Conservation (phyloP, 306 rosid genomes). For the Gastrolobium villosum region DNA sequence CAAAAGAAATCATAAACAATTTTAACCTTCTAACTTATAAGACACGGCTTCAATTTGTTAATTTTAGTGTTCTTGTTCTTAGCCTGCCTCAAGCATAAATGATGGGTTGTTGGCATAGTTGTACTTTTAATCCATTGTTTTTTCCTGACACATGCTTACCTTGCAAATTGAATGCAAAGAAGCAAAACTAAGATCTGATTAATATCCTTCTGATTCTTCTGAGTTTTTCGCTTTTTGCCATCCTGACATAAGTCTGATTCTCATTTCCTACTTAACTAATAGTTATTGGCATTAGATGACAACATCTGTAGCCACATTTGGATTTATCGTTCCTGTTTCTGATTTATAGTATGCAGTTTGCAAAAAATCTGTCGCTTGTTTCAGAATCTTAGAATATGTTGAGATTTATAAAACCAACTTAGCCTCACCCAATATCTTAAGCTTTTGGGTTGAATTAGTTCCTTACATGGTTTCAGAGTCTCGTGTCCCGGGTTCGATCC, state of each 20-base stretch:
- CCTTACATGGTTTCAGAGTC: too few relatives aligned
- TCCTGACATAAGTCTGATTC: conserved; percentile 40
- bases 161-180: conserved; percentile 4
- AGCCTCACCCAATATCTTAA: too few relatives aligned
- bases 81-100: neutral
- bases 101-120: conserved; percentile 34
- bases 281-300: conserved; percentile 39
- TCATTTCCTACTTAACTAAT: conserved; percentile 24
- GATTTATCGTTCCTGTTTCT: conserved; percentile 47
- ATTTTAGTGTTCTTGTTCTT: conserved; percentile 9
- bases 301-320: conserved; percentile 42
- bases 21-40: neutral
- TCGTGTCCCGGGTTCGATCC: too few relatives aligned
- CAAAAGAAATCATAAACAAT: conserved; percentile 5
- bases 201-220: conserved; percentile 30
- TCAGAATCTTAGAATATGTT: conserved; percentile 41
- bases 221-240: conserved; percentile 37
- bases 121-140: conserved; percentile 9
- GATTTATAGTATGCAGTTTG: conserved; percentile 18
- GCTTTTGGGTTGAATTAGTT: too few relatives aligned
- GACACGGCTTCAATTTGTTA: neutral
- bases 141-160: conserved; percentile 30
- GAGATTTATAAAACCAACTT: too few relatives aligned
- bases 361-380: conserved; percentile 33
- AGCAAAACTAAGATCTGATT: conserved; percentile 42